Base-by-base conservation (phyloP, 148 eudicot genomes). In the Drosera capensis region DNA sequence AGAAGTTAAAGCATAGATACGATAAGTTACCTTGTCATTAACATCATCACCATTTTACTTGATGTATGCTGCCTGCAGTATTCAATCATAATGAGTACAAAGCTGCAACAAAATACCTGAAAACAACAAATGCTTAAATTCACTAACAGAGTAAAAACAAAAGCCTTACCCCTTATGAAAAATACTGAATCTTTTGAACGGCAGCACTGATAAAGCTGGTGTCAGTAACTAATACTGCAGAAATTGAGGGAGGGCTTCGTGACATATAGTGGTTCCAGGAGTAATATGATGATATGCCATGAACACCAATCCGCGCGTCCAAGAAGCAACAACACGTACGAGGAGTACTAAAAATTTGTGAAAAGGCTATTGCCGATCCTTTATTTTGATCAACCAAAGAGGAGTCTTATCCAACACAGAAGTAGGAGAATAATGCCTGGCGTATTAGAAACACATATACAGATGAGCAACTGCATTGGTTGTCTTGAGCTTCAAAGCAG, bases 221-320 rank as follows among this genome's bases (percentile, higher is more conserved):
- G 62, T 64, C 77, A 47, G 79, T 73, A 5, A 75, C 79, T 71
- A 65, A 56, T 21, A 67, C 44, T 31, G 71, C 71, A 15, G 94
- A 88, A 23, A 70, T 69, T 14, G 69, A n/a, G 23, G 64, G 83
- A 88, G 20, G 97, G 94, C 49, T 73, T 70, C 62, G 66, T 59
- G 71, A 88, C 56, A 66, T 70, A 63, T 56, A 83, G 83, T 25
- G 73, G 72, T 25, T 69, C 63, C 15, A 88, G 62, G 28, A 94
- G 94, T 54, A 75, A 62, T 57, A 83, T 78, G 55, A 88, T 72
- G 55, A 88, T 78, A 51, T 79, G 58, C 97, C 97, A 88, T 45
- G 86, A 92, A 60, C 83, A 65, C 64, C 73, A 72, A 67, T 88
- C 97, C 68, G 78, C 71, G 40, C 72, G 56, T 37, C 62, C 68